Conservation (phyloP, 1,284 basidiomycete genomes). For the Omphalotus olearius region DNA sequence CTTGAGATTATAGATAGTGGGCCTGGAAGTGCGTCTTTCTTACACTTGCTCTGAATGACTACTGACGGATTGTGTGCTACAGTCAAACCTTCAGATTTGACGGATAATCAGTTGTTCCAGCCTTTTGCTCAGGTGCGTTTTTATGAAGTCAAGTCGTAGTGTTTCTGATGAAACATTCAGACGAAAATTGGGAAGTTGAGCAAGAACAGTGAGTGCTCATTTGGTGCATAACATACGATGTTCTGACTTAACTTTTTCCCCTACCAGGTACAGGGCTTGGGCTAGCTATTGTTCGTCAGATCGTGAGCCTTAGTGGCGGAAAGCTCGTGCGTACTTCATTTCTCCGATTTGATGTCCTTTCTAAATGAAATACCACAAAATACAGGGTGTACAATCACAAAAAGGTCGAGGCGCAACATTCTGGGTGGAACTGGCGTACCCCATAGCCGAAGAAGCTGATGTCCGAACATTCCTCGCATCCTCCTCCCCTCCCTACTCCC, state of each 20-base stretch:
- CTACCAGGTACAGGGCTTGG: conserved; percentile 34
- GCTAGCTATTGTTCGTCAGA: conserved; percentile 46
- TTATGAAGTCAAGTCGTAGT: neutral
- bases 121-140: conserved; percentile 24
- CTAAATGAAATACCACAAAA: neutral
- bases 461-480: conserved; percentile 6
- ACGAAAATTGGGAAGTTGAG: conserved; percentile 26
- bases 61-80: conserved; percentile 10
- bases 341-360: neutral
- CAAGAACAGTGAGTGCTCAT: conserved; percentile 33
- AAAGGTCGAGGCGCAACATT: conserved; percentile 33
- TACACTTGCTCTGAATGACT: conserved; percentile 8
- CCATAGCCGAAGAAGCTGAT: conserved; percentile 19
- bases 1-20: conserved; percentile 13
- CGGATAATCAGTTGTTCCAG: conserved; percentile 33
- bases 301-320: conserved; percentile 45
- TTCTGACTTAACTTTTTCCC: neutral
- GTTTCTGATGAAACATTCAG: conserved; percentile 11
- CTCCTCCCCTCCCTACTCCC: too few relatives aligned
- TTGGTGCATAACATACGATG: neutral
- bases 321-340: conserved; percentile 27
- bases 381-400: conserved; percentile 26
- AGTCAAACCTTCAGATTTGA: conserved; percentile 33
- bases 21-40: conserved; percentile 9
- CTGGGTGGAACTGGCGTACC: conserved; percentile 40